phyloP scores from a whole-genome alignment of 306 rosid genomes.

The Hippophae gyantsensis region DNA sequence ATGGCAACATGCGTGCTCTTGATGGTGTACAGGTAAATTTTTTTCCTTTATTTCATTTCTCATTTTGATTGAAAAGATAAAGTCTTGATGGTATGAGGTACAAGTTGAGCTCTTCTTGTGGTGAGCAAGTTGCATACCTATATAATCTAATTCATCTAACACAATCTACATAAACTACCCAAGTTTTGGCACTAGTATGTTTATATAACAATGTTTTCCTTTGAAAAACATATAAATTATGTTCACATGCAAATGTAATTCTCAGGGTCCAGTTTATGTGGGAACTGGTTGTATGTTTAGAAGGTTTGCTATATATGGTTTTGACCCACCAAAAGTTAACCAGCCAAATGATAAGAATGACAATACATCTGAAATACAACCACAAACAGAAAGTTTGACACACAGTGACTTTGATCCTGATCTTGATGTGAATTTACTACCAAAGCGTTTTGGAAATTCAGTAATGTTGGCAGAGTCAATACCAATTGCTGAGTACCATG shows the following conservation, averaged over 20 bases:
- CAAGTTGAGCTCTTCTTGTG: too few species aligned
- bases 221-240: background rate
- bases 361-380: slow-evolving; percentile 12
- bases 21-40: slow-evolving; percentile 31
- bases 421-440: slow-evolving; percentile 52
- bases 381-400: slow-evolving; percentile 23
- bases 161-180: too few species aligned
- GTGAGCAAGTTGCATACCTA: too few species aligned
- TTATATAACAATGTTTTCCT: too few species aligned
- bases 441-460: slow-evolving; percentile 82
- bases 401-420: slow-evolving; percentile 52
- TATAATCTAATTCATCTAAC: too few species aligned
- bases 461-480: slow-evolving; percentile 60
- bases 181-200: too few species aligned
- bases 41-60: too few species aligned
- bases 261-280: slow-evolving; percentile 73
- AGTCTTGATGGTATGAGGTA: too few species aligned
- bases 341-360: slow-evolving; percentile 7
- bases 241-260: background rate
- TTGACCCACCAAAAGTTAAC: slow-evolving; percentile 54
- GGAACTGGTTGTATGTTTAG: slow-evolving; percentile 93
- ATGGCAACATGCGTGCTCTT: slow-evolving; percentile 52
- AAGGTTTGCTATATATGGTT: slow-evolving; percentile 73
- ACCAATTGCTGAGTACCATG: slow-evolving; percentile 52
- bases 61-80: too few species aligned